Conservation (phyloP, 768 basidiomycete genomes). For the Trametes elegans region DNA sequence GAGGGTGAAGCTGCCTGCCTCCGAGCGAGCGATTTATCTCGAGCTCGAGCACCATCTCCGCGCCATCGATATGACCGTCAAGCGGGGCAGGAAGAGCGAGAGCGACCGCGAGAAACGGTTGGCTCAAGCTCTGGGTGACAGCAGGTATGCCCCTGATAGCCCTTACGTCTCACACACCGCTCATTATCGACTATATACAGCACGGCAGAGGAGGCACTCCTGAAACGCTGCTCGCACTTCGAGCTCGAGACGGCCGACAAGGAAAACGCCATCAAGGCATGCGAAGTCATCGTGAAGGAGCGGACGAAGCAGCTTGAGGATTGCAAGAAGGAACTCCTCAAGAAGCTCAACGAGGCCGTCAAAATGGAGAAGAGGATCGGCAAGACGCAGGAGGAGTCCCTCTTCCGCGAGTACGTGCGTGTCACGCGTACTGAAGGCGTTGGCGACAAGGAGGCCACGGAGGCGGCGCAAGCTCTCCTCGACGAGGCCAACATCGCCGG, state of each 20-base stretch:
- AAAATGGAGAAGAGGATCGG: slow-evolving; percentile 68
- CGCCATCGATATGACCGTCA: slow-evolving; percentile 82
- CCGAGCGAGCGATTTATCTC: slow-evolving; percentile 91
- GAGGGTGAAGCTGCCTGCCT: slow-evolving; percentile 77
- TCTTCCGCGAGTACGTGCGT: slow-evolving; percentile 77
- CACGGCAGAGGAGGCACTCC: slow-evolving; percentile 86
- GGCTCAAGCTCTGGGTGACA: slow-evolving; percentile 82
- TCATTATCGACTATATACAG: too few species aligned
- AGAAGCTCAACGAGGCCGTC: slow-evolving; percentile 63
- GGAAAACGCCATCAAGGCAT: slow-evolving; percentile 85
- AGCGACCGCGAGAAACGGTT: slow-evolving; percentile 90
- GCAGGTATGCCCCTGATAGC: slow-evolving; percentile 49
- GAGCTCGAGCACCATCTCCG: slow-evolving; percentile 92
- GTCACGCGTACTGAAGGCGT: slow-evolving; percentile 67
- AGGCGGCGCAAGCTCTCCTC: slow-evolving; percentile 56
- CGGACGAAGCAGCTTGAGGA: slow-evolving; percentile 76
- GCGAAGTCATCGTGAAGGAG: slow-evolving; percentile 86
- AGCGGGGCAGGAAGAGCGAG: slow-evolving; percentile 60
- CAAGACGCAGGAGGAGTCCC: slow-evolving; percentile 62
- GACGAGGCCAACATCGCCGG: slow-evolving; percentile 55
- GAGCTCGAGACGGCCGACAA: slow-evolving; percentile 68
- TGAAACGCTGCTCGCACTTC: slow-evolving; percentile 96
- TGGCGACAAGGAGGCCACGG: slow-evolving; percentile 75
- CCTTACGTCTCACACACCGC: neutral
- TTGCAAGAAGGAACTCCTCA: slow-evolving; percentile 71